Percentiles rank a stretch among this genome's conserved stretches.
These are phyloP conservation scores for Karstenula rhodostoma DNA, from an alignment of 2,329 filamentous ascomycete species.

Conservation along the genomic window DNA sequence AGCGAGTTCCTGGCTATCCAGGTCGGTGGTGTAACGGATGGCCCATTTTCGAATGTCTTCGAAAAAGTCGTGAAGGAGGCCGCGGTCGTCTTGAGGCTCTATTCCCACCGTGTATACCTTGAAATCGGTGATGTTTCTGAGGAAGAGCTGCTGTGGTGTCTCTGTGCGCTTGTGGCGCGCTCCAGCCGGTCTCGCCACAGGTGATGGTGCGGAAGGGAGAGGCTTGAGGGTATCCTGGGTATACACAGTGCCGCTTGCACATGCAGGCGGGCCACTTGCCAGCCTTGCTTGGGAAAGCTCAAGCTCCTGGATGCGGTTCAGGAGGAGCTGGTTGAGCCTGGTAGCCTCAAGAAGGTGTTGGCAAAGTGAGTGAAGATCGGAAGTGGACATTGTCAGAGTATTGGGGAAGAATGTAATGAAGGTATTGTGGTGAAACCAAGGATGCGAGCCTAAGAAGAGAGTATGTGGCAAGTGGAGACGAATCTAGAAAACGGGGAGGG, in stretches of 20 bases:
- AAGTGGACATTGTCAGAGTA: not conserved
- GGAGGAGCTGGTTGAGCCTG: constrained; percentile 1
- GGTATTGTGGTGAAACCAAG: not conserved
- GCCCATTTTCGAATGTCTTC: constrained; percentile 30
- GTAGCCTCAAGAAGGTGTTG: not conserved
- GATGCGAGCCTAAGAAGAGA: no score
- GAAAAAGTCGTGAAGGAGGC: constrained; percentile 33
- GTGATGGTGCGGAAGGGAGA: not conserved
- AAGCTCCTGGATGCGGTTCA: constrained; percentile 5
- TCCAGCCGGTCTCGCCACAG: not conserved
- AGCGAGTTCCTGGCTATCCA: constrained; percentile 13
- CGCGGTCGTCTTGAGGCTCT: constrained; percentile 27
- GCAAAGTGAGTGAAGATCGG: not conserved
- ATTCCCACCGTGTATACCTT: constrained; percentile 29
- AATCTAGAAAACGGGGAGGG: not conserved
- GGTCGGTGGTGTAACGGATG: constrained; percentile 12
- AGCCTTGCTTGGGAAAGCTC: not conserved
- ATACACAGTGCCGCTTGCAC: not conserved
- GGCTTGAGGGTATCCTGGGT: not conserved
- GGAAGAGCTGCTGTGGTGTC: constrained; percentile 27
- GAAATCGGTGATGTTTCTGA: constrained; percentile 15
- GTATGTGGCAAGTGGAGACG: not conserved
- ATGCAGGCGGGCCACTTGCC: not conserved
- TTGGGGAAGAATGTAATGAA: not conserved
- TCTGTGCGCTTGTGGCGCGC: constrained; percentile 27